Evolutionary conservation across 805 yeast species (phyloP), one percentile per base, ranked within the genome.

Genomic region (Brettanomyces anomalus): DNA sequence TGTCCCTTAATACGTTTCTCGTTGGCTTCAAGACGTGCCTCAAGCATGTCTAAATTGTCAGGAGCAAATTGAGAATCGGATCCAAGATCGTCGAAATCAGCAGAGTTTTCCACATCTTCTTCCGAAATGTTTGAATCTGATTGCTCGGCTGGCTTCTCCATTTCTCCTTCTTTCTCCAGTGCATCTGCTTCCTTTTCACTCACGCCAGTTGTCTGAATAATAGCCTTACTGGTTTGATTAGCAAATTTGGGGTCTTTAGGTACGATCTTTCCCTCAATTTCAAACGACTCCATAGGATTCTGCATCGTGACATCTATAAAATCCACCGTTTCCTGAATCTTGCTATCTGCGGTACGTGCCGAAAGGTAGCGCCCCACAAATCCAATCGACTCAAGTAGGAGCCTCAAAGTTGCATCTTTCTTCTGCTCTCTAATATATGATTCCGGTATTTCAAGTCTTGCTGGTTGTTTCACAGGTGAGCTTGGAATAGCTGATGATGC

Each of bases 11-110:
- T 46, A 16, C 53, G 42, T 2, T 41, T 39, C 17, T 40, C 44
- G 7, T 39, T 40, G 15, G 44, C 43, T 15, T 42, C 52, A 24
- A 66, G 41, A 24, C 57, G 47, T 1, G 59, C 64, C 43, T 69
- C 74, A 41, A 70, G 47, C 33, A 54, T 50, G 33, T 70, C 76
- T 30, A 72, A 56, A 47, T 67, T 69, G 15, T 53, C 49, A 16
- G 57, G 60, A 14, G 54, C 61, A 15, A 54, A 59, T 19, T 61
- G 65, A 14, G 57, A 59, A 36, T 62, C 71, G 5, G 69, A 62
- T 41, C 64, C 64, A 14, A 61, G 64, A 36, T 65, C 69, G n/a
- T 61, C 53, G 8, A 48, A 39, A n/a, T 66, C 65, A 35, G 64
- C 69, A 10, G 49, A 49, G 24, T 49, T 42, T 3, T 39, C 37